A percentile compares a stretch with the other conserved stretches of the same genome.
phyloP scores from a whole-genome alignment of 2,329 filamentous ascomycete genomes.

The Polychaeton citri region DNA sequence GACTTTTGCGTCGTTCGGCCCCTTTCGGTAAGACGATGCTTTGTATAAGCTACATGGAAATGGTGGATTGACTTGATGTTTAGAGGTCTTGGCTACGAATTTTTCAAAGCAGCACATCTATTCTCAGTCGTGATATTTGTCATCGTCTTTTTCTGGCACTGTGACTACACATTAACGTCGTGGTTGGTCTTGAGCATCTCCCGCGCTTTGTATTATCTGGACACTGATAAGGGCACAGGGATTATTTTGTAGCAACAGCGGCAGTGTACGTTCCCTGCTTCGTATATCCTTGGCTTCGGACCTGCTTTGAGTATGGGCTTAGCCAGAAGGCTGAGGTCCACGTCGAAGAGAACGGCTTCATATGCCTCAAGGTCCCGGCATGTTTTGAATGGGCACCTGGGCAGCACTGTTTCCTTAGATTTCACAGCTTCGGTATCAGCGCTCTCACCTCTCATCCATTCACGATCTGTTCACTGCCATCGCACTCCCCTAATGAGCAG shows the following conservation, averaged over 20 bases:
- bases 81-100: constrained; percentile 44
- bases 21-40: constrained; percentile 30
- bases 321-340: constrained; percentile 29
- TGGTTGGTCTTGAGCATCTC: constrained; percentile 25
- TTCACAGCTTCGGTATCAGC: constrained; percentile 32
- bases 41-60: no score
- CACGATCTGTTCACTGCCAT: constrained; percentile 39
- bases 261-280: constrained; percentile 38
- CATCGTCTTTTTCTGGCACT: constrained; percentile 49
- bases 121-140: constrained; percentile 41
- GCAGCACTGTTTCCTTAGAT: constrained; percentile 44
- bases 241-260: constrained; percentile 47
- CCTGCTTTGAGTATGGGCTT: constrained; percentile 38
- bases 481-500: constrained; percentile 5
- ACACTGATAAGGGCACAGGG: constrained; percentile 28
- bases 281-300: constrained; percentile 32
- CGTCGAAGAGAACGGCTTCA: constrained; percentile 26
- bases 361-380: constrained; percentile 32
- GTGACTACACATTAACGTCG: constrained; percentile 40
- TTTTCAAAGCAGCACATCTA: constrained; percentile 47
- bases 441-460: constrained; percentile 40
- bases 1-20: constrained; percentile 40
- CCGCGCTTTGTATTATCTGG: no score
- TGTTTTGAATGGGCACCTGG: constrained; percentile 36
- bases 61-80: no score